Evolutionary conservation across 164 flowering plant species (phyloP), one percentile per base, ranked within the genome.

Genomic region (Cinnamomum micranthum): DNA sequence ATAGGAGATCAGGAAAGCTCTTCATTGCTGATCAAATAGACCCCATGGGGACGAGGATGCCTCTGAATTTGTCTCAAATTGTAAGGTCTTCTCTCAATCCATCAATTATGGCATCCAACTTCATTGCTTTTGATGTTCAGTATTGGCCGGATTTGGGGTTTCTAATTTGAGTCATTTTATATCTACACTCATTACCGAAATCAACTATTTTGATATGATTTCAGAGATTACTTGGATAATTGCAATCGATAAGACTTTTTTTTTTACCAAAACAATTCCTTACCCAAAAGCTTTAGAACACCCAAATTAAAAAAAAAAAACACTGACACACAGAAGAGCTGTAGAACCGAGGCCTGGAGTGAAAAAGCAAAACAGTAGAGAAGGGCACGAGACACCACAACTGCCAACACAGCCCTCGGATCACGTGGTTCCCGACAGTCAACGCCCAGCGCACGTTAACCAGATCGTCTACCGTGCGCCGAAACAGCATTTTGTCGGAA

Each of bases 401-500:
- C 24, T 22, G 28, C 67, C 67, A 22, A 23, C 33, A 67, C 47
- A 31, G 67, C 25, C 24, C 41, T 19, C 1, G 41, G 50, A 28
- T 67, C 69, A 67, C 69, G 69, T 67, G 69, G 69, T 17, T 31
- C 69, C 50, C 50, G n/a, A 35, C 35, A 17, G 28, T 15, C 69
- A 17, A 67, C 50, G 2, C n/a, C 69, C 15, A 28, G 69, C 33
- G 69, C 69, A 31, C 4, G 28, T 28, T 31, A 31, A 35, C 28
- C 17, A 19, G 69, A 14, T 67, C 47, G 4, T 67, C 69, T 67
- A 31, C 9, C 41, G 11, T 67, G 69, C 50, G 69, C 41, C 20
- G 31, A 31, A 20, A 17, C 17, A 9, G 47, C 11, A 41, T 41
- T 7, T 14, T 17, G 59, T 15, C 0, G 60, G 60, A 55, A 55